A percentile compares a stretch with the other conserved stretches of the same genome.
These are phyloP conservation scores for Trichocladium uniseriatum DNA, from an alignment of 495 filamentous ascomycete species.

Conservation along the genomic window DNA sequence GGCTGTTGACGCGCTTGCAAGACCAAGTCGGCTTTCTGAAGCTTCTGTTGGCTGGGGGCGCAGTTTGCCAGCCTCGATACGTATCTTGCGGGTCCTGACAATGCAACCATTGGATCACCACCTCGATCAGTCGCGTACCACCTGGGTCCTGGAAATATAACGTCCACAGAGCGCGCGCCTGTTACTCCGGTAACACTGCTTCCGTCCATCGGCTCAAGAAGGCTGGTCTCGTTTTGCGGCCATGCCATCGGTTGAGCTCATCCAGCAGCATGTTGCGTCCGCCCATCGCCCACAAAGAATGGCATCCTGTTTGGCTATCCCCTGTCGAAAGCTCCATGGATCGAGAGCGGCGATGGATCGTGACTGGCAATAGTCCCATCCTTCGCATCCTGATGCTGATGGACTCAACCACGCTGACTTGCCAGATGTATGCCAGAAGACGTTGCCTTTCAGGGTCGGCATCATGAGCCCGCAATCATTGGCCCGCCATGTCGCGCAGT, in stretches of 20 bases:
- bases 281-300: no score
- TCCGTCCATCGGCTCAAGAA: neutral
- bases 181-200: conserved; percentile 10
- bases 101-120: conserved; percentile 17
- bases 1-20: conserved; percentile 25
- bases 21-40: neutral
- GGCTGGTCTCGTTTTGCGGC: neutral
- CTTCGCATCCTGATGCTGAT: neutral
- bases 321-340: no score
- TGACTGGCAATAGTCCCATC: neutral
- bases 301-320: no score
- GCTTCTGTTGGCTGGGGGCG: conserved; percentile 18
- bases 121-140: neutral
- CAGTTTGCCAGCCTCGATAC: conserved; percentile 3
- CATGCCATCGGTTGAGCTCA: neutral
- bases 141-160: conserved; percentile 11
- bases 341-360: neutral
- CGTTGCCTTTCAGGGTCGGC: no score
- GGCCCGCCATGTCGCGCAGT: neutral
- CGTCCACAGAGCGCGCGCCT: conserved; percentile 27
- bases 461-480: neutral
- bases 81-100: neutral
- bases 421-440: no score
- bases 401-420: no score
- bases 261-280: neutral